Evolutionary conservation across 306 rosid genomes (phyloP), one percentile per base, ranked within the genome.

Genomic region (Dalbergia cochinchinensis): DNA sequence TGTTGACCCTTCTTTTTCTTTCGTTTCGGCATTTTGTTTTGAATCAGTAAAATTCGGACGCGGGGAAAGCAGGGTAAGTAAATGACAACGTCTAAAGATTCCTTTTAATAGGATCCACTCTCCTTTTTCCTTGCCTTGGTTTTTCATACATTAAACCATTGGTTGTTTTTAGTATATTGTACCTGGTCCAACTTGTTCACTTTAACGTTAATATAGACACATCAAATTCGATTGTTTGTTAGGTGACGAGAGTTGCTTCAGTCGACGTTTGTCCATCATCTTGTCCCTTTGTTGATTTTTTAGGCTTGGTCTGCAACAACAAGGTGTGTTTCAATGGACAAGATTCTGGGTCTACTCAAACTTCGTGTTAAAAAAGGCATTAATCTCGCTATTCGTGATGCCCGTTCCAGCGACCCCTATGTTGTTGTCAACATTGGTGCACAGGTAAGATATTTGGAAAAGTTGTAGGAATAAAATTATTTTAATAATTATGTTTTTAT

Each of bases 381-480:
- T 44, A 77, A 93, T 79, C 94, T 95, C 1, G 96, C 96, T 3
- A 78, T 90, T 71, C 96, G 98, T 1, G 99, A 95, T 73, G 22
- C 87, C 7, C 77, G 62, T 31, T 80, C 87, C 69, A 95, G 99
- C 16, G 99, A 95, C 19, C 97, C 99, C 61, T 95, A 90, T 78
- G 90, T 93, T 1, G 82, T 88, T 22, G 69, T 91, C 74, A 31
- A 76, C 54, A 69, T 78, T 80, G 97, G 71, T 6, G 48, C 88
- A 10, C 93, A 91, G 94, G 98, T 85, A 19, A 4, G 37, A n/a
- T 16, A 26, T 26, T 26, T 26, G 31, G 31, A 26, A 26, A 26
- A 26, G 31, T 26, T 26, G 26, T 2, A 26, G 31, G 2, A 26
- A 0, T 26, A 26, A 20, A 26, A 26, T 26, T 26, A 26, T 26